Percentiles rank a stretch among this genome's conserved stretches.
These are phyloP conservation scores for Primulina eburnea DNA, from an alignment of 257 asterid species.

Conservation along the genomic window DNA sequence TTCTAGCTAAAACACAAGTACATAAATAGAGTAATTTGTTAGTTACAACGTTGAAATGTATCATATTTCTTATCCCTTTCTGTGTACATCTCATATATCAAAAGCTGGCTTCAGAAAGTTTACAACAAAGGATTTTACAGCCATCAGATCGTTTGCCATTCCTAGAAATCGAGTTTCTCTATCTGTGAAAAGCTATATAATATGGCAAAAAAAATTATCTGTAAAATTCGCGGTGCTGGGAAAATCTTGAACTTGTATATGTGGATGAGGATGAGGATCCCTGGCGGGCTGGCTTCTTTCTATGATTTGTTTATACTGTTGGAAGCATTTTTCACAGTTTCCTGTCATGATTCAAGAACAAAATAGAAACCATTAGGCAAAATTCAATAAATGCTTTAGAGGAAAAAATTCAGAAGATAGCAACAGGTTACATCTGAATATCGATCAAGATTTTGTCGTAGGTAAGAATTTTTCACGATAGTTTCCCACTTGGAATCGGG, in stretches of 20 bases:
- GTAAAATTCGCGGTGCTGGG: slow-evolving; percentile 31
- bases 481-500: slow-evolving; percentile 72
- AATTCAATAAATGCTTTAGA: background rate
- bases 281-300: background rate
- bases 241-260: slow-evolving; percentile 22
- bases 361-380: background rate
- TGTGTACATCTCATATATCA: background rate
- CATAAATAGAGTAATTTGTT: background rate
- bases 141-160: background rate
- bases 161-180: background rate
- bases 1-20: background rate
- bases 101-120: background rate
- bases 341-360: slow-evolving; percentile 37
- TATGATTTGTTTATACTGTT: slow-evolving; percentile 41
- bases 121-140: background rate
- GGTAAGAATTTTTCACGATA: slow-evolving; percentile 64
- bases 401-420: background rate
- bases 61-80: background rate
- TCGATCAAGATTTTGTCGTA: slow-evolving; percentile 45
- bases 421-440: slow-evolving; percentile 56
- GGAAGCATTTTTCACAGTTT: slow-evolving; percentile 49
- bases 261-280: slow-evolving; percentile 1
- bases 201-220: slow-evolving; percentile 17
- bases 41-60: background rate
- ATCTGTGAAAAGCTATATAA: background rate